Evolutionary conservation across 257 asterid species (phyloP), one percentile per base, ranked within the genome.

Genomic region (Solanum medicagineum): DNA sequence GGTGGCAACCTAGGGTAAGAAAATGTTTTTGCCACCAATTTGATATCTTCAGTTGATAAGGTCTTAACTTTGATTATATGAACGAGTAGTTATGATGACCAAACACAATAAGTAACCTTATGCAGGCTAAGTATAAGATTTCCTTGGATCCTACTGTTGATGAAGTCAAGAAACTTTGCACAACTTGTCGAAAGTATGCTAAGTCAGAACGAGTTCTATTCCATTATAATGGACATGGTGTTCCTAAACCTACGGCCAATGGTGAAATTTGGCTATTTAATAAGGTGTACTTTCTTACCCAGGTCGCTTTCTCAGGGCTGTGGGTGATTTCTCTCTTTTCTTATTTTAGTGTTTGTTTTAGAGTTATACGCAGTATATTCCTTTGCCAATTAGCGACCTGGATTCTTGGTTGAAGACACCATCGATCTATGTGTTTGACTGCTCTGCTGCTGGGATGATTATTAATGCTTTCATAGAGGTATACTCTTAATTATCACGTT

Each of bases 151-250:
- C 99, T 85, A 97, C 99, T 19, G 93, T 95, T 74, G 99, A 97
- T 22, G 99, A 97, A 88, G 97, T 97, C 77, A 97, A 97, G 91
- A 94, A 97, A 87, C 93, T 95, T 68, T 97, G 98, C 90, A 92
- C 97, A 36, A 92, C 96, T 69, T 97, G 98, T 89, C 99, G 98
- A 79, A 95, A 97, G 87, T 90, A 90, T 92, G 99, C 98, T 11
- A 97, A 97, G 89, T 90, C 98, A 77, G 99, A 97, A 92, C 93
- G 99, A 92, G 99, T 97, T 85, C 91, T 97, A 74, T 95, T 92
- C 90, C 99, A 97, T 89, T 97, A 95, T 87, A 97, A 97, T 89
- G 99, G 99, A 45, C 99, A 97, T 90, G 99, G 99, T 83, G 99
- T 97, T 86, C 99, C 99, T 68, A 95, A 95, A 92, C 99, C 99